Conservation (phyloP, 2,329 filamentous ascomycete species). For the Cladophialophora carrionii region DNA sequence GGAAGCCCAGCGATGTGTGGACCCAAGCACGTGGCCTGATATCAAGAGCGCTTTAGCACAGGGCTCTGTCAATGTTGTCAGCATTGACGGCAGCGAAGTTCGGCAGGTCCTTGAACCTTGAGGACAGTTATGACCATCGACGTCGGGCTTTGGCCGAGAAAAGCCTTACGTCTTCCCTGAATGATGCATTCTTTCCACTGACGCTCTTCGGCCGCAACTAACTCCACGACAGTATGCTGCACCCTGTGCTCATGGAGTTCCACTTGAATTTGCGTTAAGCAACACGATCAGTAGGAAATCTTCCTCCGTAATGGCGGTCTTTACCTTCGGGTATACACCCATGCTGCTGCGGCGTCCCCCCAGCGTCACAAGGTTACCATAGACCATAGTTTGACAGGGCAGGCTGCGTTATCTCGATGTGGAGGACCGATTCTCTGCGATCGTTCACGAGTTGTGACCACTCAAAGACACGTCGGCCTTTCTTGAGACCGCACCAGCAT, state of each 20-base stretch:
- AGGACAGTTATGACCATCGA: conserved; percentile 3
- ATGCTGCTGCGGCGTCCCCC: neutral
- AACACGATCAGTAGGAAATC: neutral
- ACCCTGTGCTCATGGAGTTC: neutral
- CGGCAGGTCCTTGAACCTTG: conserved; percentile 24
- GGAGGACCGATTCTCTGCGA: neutral
- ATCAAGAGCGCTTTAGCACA: conserved; percentile 40
- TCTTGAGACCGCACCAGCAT: neutral
- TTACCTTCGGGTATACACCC: neutral
- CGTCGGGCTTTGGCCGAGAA: neutral
- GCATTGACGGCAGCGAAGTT: conserved; percentile 27
- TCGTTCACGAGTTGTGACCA: neutral
- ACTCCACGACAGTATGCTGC: neutral
- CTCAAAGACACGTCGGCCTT: neutral
- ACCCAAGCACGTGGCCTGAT: conserved; percentile 62
- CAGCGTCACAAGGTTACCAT: neutral
- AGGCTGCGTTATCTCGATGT: neutral
- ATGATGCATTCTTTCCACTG: neutral
- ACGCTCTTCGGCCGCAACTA: neutral
- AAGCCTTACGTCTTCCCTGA: neutral
- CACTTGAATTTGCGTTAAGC: neutral
- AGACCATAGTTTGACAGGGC: neutral
- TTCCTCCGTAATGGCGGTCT: neutral
- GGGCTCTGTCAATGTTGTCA: conserved; percentile 32
- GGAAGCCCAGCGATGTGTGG: conserved; percentile 76